phyloP scores from a whole-genome alignment of 2,329 filamentous ascomycete species.

The Alternaria gaisen region DNA sequence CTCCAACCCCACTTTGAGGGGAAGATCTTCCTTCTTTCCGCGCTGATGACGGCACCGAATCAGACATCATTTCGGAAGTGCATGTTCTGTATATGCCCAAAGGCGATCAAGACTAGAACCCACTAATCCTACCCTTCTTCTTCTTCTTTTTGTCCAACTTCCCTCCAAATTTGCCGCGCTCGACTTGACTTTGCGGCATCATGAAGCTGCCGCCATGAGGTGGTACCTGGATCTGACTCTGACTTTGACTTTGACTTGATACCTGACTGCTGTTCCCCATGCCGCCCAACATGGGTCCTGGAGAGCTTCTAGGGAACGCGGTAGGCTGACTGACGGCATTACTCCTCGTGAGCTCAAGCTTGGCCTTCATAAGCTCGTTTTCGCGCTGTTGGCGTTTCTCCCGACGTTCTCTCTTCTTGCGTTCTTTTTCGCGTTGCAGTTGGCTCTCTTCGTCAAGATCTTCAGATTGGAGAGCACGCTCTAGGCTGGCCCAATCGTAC shows the following conservation, averaged over 20 bases:
- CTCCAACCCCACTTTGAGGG: conserved; percentile 24
- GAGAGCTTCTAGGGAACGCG: conserved; percentile 36
- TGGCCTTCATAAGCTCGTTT: conserved; percentile 35
- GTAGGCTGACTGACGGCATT: conserved; percentile 33
- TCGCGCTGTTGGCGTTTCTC: conserved; percentile 54
- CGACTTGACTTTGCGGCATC: conserved; percentile 43
- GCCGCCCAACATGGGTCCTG: conserved; percentile 32
- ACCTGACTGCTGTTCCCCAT: conserved; percentile 39
- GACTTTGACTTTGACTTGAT: conserved; percentile 15
- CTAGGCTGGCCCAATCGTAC: conserved; percentile 54
- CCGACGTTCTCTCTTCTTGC: conserved; percentile 52
- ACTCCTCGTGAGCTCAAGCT: conserved; percentile 28
- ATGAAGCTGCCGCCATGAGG: conserved; percentile 7
- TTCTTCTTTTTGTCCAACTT: conserved; percentile 46
- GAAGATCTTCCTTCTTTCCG: conserved; percentile 15
- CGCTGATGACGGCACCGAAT: conserved; percentile 12
- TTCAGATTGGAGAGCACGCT: conserved; percentile 39
- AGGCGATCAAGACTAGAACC: conserved; percentile 30
- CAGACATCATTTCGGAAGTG: not conserved
- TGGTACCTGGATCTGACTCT: conserved; percentile 14
- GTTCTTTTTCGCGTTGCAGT: conserved; percentile 48
- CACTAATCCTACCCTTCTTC: conserved; percentile 48
- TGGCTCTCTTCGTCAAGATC: conserved; percentile 47
- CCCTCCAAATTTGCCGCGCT: conserved; percentile 48
- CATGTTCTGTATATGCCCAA: not conserved